Evolutionary conservation across 2,329 filamentous ascomycete genomes (phyloP).

Genomic region (Colletotrichum simmondsii): DNA sequence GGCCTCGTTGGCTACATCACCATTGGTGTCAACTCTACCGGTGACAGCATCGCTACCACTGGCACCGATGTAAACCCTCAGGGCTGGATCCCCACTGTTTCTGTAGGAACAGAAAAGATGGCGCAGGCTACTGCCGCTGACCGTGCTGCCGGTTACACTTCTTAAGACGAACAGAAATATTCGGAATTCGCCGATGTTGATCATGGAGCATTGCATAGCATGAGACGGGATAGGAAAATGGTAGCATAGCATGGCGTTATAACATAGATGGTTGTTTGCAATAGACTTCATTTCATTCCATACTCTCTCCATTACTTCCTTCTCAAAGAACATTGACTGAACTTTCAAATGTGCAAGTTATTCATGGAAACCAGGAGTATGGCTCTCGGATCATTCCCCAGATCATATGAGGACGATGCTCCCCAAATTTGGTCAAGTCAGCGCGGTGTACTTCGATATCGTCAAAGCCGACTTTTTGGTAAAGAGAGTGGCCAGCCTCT

Average conservation of each 20-base stretch:
- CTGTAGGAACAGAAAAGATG: constrained; percentile 8
- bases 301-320: background rate
- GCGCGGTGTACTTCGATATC: constrained; percentile 37
- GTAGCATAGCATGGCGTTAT: background rate
- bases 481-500: constrained; percentile 42
- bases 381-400: constrained; percentile 25
- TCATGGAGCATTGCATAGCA: background rate
- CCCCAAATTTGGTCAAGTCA: constrained; percentile 3
- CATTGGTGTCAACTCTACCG: constrained; percentile 48
- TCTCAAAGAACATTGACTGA: background rate
- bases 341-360: background rate
- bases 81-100: background rate
- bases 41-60: background rate
- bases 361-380: background rate
- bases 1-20: constrained; percentile 59
- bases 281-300: background rate
- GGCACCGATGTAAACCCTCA: background rate
- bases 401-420: background rate
- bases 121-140: constrained; percentile 10
- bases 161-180: background rate
- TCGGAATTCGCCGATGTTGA: background rate
- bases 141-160: constrained; percentile 13
- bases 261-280: background rate
- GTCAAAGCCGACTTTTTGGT: constrained; percentile 47
- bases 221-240: background rate